These are phyloP conservation scores for Penicillium sp. DNA, from an alignment of 2,329 filamentous ascomycete species.

Conservation along the genomic window DNA sequence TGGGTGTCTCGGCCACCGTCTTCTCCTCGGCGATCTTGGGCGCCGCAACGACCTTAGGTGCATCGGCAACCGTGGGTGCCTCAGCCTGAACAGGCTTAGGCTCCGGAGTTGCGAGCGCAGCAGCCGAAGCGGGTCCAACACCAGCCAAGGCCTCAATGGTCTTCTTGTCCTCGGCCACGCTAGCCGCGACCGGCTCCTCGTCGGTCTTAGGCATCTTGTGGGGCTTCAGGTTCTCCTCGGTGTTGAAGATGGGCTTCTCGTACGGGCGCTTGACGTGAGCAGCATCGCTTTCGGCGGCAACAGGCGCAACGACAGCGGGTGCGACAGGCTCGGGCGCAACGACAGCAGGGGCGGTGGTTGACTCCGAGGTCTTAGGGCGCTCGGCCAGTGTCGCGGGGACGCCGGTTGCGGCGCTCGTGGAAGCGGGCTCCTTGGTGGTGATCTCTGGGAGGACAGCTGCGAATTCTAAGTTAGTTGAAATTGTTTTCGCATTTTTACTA, in stretches of 20 bases:
- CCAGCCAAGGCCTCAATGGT: slow-evolving; percentile 18
- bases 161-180: slow-evolving; percentile 16
- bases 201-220: slow-evolving; percentile 38
- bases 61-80: slow-evolving; percentile 4
- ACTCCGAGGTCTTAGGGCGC: slow-evolving; percentile 17
- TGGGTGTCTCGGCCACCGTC: not conserved
- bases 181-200: slow-evolving; percentile 22
- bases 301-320: slow-evolving; percentile 6
- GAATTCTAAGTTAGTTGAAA: not conserved
- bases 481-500: not conserved
- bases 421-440: slow-evolving; percentile 21
- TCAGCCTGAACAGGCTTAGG: slow-evolving; percentile 11
- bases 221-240: slow-evolving; percentile 31
- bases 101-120: slow-evolving; percentile 20
- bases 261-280: slow-evolving; percentile 37
- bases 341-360: slow-evolving; percentile 3
- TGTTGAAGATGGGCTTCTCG: slow-evolving; percentile 33
- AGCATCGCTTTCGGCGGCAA: slow-evolving; percentile 18
- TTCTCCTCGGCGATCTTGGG: slow-evolving; percentile 9
- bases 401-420: slow-evolving; percentile 10
- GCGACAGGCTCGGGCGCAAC: slow-evolving; percentile 7
- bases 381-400: slow-evolving; percentile 6
- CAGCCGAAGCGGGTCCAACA: slow-evolving; percentile 22
- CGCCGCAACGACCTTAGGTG: not conserved
- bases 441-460: slow-evolving; percentile 23